A percentile compares a stretch with the other conserved stretches of the same genome.
These are phyloP conservation scores for Yamadazyma olivae DNA, from an alignment of 805 yeast species.

Conservation along the genomic window DNA sequence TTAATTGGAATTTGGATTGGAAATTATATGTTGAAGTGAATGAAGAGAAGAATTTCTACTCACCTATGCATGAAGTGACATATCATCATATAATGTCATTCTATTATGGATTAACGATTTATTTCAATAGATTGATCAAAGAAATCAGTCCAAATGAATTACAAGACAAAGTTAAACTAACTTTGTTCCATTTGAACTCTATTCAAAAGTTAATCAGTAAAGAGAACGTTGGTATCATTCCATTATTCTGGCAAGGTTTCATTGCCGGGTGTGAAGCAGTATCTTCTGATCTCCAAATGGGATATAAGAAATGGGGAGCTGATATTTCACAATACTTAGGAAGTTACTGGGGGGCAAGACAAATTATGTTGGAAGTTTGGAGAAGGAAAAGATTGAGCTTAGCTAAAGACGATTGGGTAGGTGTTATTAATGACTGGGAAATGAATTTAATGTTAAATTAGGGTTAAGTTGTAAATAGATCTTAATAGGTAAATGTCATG, in stretches of 20 bases:
- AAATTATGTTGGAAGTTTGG: slow-evolving; percentile 86
- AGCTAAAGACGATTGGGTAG: slow-evolving; percentile 68
- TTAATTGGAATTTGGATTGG: slow-evolving; percentile 74
- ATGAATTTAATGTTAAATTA: slow-evolving; percentile 75
- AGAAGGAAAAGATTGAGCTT: slow-evolving; percentile 61
- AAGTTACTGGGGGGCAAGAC: slow-evolving; percentile 82
- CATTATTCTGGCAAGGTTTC: slow-evolving; percentile 86
- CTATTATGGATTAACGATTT: slow-evolving; percentile 67
- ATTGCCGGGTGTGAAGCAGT: slow-evolving; percentile 82
- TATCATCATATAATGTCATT: slow-evolving; percentile 80
- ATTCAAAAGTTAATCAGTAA: slow-evolving; percentile 56
- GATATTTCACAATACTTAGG: slow-evolving; percentile 56
- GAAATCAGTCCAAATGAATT: slow-evolving; percentile 51
- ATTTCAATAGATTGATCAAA: slow-evolving; percentile 63
- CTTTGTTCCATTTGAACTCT: slow-evolving; percentile 60
- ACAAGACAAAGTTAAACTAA: slow-evolving; percentile 60
- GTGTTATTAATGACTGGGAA: slow-evolving; percentile 80
- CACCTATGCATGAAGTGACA: slow-evolving; percentile 66
- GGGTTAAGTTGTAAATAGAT: too few species aligned
- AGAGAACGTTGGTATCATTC: slow-evolving; percentile 60
- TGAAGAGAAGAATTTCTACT: slow-evolving; percentile 32
- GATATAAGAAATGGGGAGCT: slow-evolving; percentile 74
- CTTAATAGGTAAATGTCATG: too few species aligned
- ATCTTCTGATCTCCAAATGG: slow-evolving; percentile 53
- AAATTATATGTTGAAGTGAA: slow-evolving; percentile 37